These are phyloP conservation scores for Suillus subaureus DNA, from an alignment of 768 basidiomycete genomes.

Conservation along the genomic window DNA sequence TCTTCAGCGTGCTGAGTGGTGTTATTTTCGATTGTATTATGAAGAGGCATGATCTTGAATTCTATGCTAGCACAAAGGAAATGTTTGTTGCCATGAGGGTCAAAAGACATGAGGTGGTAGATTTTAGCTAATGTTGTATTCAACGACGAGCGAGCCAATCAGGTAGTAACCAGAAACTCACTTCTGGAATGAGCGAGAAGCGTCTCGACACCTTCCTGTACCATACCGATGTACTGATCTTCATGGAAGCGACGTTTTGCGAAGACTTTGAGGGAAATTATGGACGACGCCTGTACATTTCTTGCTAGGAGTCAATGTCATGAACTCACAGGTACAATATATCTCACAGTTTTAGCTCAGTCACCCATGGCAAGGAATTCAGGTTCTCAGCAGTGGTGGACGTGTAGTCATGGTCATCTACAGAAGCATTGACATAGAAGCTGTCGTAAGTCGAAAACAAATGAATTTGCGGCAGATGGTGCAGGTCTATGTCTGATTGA, in stretches of 20 bases:
- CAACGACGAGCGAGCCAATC: background rate
- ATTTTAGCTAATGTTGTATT: background rate
- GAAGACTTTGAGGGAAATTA: conserved; percentile 13
- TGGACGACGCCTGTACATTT: conserved; percentile 8
- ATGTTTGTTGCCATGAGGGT: background rate
- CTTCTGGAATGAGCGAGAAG: conserved; percentile 4
- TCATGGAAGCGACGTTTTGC: conserved; percentile 9
- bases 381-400: background rate
- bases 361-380: conserved; percentile 10
- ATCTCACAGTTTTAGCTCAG: conserved; percentile 8
- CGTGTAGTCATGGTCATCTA: conserved; percentile 4
- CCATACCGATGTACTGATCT: conserved; percentile 12
- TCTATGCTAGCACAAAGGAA: background rate
- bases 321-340: too few species aligned
- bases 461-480: conserved; percentile 6
- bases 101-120: background rate
- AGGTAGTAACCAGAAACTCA: background rate
- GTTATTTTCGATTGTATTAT: background rate
- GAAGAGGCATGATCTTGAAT: background rate
- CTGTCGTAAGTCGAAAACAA: conserved; percentile 6
- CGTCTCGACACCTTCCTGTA: conserved; percentile 2
- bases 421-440: conserved; percentile 10
- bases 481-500: conserved; percentile 5
- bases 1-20: background rate
- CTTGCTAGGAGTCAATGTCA: background rate